Percentiles rank a stretch among this genome's conserved stretches.
phyloP scores from a whole-genome alignment of 331 rosid genomes.

The Pyrus hybrid region DNA sequence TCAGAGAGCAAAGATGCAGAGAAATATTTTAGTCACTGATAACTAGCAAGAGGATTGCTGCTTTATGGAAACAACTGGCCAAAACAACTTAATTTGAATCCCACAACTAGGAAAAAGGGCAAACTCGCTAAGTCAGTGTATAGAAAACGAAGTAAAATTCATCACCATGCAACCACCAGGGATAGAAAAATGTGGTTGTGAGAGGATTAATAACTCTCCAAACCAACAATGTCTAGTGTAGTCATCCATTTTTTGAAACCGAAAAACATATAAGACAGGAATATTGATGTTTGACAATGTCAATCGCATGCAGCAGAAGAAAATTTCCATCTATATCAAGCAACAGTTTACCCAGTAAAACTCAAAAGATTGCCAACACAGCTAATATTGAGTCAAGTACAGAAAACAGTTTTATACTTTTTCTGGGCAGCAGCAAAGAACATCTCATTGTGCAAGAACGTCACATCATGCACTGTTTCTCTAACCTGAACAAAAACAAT shows the following conservation, averaged over 20 bases:
- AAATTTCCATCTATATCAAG: background rate
- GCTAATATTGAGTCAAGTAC: background rate
- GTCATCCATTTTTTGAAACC: background rate
- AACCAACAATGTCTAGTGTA: background rate
- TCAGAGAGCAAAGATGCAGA: too few species aligned
- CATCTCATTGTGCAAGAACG: constrained; percentile 66
- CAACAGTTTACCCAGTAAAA: background rate
- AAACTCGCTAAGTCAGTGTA: background rate
- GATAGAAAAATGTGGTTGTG: background rate
- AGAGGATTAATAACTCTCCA: background rate
- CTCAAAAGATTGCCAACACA: too few species aligned
- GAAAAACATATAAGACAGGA: background rate
- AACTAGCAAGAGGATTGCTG: too few species aligned
- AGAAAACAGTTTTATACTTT: constrained; percentile 42
- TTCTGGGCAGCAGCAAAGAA: constrained; percentile 86
- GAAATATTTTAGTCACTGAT: too few species aligned
- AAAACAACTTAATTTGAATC: too few species aligned
- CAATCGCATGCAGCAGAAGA: background rate
- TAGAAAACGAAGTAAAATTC: background rate
- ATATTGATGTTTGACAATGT: background rate
- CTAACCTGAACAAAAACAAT: constrained; percentile 51
- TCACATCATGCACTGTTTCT: constrained; percentile 88
- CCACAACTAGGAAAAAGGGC: too few species aligned
- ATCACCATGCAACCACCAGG: background rate
- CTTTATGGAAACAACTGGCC: too few species aligned